phyloP scores from a whole-genome alignment of 78 protist species.

The Dictyostelium purpureum region DNA sequence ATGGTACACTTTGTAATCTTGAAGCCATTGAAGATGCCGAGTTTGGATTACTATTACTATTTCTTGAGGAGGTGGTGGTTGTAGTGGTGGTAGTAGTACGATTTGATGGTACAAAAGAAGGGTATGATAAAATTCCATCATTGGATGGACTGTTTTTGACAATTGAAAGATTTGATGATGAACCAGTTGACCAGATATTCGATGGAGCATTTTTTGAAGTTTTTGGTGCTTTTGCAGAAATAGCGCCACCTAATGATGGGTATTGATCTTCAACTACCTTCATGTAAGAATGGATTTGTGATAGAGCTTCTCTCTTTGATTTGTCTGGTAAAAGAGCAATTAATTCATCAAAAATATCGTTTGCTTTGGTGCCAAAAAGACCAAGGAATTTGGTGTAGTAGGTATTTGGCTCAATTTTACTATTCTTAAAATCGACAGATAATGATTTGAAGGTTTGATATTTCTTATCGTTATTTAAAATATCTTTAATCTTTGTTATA shows the following conservation, averaged over 20 bases:
- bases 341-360: slow-evolving; percentile 47
- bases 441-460: slow-evolving; percentile 10
- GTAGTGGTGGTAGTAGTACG: not conserved
- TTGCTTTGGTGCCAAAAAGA: slow-evolving; percentile 40
- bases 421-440: slow-evolving; percentile 42
- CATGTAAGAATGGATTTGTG: slow-evolving; percentile 56
- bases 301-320: slow-evolving; percentile 35
- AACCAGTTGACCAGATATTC: slow-evolving; percentile 30
- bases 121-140: not conserved
- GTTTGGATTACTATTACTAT: not conserved
- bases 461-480: slow-evolving; percentile 29
- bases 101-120: not conserved
- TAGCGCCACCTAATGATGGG: slow-evolving; percentile 15
- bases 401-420: slow-evolving; percentile 15
- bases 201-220: not conserved
- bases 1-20: slow-evolving; percentile 10
- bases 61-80: not conserved
- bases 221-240: slow-evolving; percentile 6
- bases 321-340: slow-evolving; percentile 42
- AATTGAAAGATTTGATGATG: not conserved
- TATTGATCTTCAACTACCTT: slow-evolving; percentile 58
- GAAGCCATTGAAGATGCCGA: slow-evolving; percentile 2
- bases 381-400: slow-evolving; percentile 49
- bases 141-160: slow-evolving; percentile 39
- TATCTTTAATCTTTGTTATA: not conserved